Evolutionary conservation across 139 green algal genomes (phyloP).

Genomic region (Chlamydomonas eustigma): DNA sequence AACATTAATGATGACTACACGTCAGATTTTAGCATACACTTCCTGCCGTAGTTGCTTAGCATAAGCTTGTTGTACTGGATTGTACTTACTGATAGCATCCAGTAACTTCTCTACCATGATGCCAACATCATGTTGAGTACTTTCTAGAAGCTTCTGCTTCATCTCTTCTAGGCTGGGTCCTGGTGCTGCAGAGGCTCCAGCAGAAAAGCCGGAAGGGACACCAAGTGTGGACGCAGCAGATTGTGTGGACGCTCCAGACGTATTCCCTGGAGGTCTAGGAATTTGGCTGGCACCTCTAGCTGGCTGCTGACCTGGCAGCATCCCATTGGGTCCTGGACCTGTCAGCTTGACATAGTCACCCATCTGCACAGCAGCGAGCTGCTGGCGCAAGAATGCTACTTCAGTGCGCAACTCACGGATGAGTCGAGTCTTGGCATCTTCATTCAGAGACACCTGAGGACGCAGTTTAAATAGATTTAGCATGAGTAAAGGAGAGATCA

Average conservation of each 20-base stretch:
- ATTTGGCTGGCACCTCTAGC: not conserved
- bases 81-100: slow-evolving; percentile 14
- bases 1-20: too few species aligned
- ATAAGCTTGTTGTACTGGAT: not conserved
- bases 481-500: too few species aligned
- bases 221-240: not conserved
- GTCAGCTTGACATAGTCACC: not conserved
- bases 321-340: not conserved
- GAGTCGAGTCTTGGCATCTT: slow-evolving; percentile 48
- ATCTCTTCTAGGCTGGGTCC: slow-evolving; percentile 8
- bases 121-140: slow-evolving; percentile 17
- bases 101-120: slow-evolving; percentile 24
- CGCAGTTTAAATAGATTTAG: too few species aligned
- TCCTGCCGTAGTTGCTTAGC: not conserved
- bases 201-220: not conserved
- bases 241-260: not conserved
- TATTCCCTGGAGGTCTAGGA: not conserved
- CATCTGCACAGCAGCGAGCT: slow-evolving; percentile 26
- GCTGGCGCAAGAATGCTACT: slow-evolving; percentile 38
- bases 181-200: not conserved
- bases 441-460: slow-evolving; percentile 43
- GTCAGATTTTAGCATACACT: not conserved
- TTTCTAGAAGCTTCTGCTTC: not conserved
- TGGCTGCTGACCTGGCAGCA: not conserved
- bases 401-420: slow-evolving; percentile 50